Conservation (phyloP, 1,139 yeast species). For the Yueomyces sp. region DNA sequence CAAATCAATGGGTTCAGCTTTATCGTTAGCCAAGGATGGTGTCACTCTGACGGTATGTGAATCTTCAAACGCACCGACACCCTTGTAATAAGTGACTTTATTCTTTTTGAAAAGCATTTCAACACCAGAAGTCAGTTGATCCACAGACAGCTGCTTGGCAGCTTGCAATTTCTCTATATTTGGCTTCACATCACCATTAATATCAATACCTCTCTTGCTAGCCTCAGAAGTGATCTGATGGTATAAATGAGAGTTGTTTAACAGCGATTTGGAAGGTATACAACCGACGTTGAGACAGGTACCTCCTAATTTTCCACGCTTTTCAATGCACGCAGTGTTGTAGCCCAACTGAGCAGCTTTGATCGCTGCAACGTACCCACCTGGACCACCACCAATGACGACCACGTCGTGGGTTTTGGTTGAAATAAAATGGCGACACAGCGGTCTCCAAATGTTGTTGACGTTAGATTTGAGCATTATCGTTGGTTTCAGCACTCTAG, state of each 20-base stretch:
- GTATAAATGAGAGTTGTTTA: slow-evolving; percentile 88
- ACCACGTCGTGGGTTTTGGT: slow-evolving; percentile 56
- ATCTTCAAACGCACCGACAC: slow-evolving; percentile 76
- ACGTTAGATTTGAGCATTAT: too few species aligned
- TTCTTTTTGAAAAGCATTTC: slow-evolving; percentile 93
- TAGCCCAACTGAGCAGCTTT: slow-evolving; percentile 94
- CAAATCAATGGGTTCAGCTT: slow-evolving; percentile 31
- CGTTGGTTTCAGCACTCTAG: too few species aligned
- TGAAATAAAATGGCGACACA: not conserved
- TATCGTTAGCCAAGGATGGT: slow-evolving; percentile 54
- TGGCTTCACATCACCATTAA: slow-evolving; percentile 55
- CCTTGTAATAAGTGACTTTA: slow-evolving; percentile 90
- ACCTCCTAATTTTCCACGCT: slow-evolving; percentile 94
- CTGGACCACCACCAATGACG: slow-evolving; percentile 98
- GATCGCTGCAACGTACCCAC: slow-evolving; percentile 97
- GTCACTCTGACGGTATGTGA: slow-evolving; percentile 69
- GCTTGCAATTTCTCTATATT: slow-evolving; percentile 75
- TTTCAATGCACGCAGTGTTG: slow-evolving; percentile 92
- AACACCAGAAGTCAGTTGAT: slow-evolving; percentile 82
- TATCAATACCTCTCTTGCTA: slow-evolving; percentile 79
- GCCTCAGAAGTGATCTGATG: slow-evolving; percentile 85
- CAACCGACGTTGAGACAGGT: slow-evolving; percentile 98
- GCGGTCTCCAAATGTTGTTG: too few species aligned
- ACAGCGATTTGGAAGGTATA: slow-evolving; percentile 91
- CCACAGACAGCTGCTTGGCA: slow-evolving; percentile 86